These are phyloP conservation scores for Apiotrichum montevideense DNA, from an alignment of 1,284 basidiomycete species.

Conservation along the genomic window DNA sequence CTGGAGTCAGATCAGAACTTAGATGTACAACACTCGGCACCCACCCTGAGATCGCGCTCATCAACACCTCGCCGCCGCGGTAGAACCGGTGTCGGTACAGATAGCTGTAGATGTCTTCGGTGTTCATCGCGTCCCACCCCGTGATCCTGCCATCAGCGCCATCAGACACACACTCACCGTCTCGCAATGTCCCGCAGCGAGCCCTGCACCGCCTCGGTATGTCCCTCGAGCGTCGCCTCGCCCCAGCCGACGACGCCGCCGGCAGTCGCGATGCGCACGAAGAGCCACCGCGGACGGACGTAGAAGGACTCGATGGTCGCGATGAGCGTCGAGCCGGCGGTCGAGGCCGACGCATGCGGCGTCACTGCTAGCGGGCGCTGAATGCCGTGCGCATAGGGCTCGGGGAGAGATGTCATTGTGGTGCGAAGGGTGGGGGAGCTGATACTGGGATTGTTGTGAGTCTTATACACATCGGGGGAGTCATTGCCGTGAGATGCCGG, in stretches of 20 bases:
- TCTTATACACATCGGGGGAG: too few relatives aligned
- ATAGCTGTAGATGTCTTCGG: conserved; percentile 56
- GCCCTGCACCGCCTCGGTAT: conserved; percentile 71
- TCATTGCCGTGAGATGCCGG: too few relatives aligned
- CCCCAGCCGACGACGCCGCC: conserved; percentile 64
- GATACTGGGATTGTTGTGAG: too few relatives aligned
- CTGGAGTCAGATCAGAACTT: conserved; percentile 43
- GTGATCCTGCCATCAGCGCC: conserved; percentile 21
- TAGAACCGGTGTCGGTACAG: conserved; percentile 65
- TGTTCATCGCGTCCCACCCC: conserved; percentile 63
- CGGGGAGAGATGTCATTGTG: conserved; percentile 21
- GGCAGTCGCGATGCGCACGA: conserved; percentile 64
- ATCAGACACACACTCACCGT: conserved; percentile 52
- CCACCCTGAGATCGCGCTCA: conserved; percentile 50
- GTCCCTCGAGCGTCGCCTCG: conserved; percentile 46
- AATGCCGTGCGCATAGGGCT: conserved; percentile 36
- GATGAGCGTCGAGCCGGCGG: conserved; percentile 27
- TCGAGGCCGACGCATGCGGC: conserved; percentile 25
- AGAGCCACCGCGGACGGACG: conserved; percentile 68
- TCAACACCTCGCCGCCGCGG: conserved; percentile 63
- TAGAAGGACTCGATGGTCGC: conserved; percentile 54
- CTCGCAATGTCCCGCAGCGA: conserved; percentile 59
- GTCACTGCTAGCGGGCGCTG: conserved; percentile 21
- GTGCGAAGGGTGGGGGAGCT: too few relatives aligned
- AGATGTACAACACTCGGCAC: conserved; percentile 53